phyloP scores from a whole-genome alignment of 163 green algal genomes.

The Volvox carteri region DNA sequence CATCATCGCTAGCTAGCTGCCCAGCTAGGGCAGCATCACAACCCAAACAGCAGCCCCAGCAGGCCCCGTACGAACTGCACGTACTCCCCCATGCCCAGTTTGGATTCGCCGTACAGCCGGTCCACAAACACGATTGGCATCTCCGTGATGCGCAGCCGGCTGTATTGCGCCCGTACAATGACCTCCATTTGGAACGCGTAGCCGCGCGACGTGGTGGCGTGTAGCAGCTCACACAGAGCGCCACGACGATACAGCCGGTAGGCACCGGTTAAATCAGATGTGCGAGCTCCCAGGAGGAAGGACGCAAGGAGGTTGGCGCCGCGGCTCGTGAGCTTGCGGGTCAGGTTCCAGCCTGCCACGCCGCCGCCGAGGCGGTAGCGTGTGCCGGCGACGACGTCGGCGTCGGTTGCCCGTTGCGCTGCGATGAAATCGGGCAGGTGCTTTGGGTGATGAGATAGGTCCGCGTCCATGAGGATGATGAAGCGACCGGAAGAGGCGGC shows the following conservation, averaged over 20 bases:
- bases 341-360: conserved; percentile 93
- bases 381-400: conserved; percentile 94
- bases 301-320: conserved; percentile 94
- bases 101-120: conserved; percentile 93
- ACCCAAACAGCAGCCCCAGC: conserved; percentile 88
- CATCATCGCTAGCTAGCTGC: neutral
- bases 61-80: conserved; percentile 91
- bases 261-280: conserved; percentile 91
- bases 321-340: conserved; percentile 91
- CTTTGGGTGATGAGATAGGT: conserved; percentile 93
- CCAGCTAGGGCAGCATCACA: conserved; percentile 50
- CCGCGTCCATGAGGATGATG: conserved; percentile 98
- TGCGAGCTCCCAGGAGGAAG: conserved; percentile 77
- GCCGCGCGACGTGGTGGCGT: conserved; percentile 73
- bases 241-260: conserved; percentile 91
- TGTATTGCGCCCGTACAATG: conserved; percentile 85
- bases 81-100: conserved; percentile 94
- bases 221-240: conserved; percentile 84
- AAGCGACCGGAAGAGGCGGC: conserved; percentile 83
- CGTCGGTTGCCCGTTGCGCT: conserved; percentile 76
- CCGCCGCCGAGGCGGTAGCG: conserved; percentile 88
- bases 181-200: conserved; percentile 99
- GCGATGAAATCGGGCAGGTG: conserved; percentile 87
- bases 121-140: conserved; percentile 99
- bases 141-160: conserved; percentile 86